Evolutionary conservation across 306 rosid species (phyloP).

Genomic region (Rubus idaeus): DNA sequence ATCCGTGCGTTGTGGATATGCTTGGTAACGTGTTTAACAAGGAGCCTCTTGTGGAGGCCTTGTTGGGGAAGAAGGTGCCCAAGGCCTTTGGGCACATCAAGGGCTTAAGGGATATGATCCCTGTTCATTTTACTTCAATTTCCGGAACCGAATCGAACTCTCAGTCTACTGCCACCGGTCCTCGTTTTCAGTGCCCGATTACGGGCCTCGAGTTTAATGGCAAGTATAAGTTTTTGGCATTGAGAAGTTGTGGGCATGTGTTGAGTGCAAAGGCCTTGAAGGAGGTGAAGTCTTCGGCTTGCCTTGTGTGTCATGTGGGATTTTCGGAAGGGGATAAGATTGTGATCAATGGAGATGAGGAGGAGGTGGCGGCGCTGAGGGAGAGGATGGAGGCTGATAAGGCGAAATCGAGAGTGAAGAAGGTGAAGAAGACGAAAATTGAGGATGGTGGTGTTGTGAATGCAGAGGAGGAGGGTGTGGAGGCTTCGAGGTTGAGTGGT

Average conservation of each 20-base stretch:
- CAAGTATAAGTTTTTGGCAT: slow-evolving; percentile 67
- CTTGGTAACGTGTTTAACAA: slow-evolving; percentile 86
- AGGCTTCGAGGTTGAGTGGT: slow-evolving; percentile 56
- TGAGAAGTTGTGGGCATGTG: slow-evolving; percentile 89
- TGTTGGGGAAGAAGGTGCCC: slow-evolving; percentile 84
- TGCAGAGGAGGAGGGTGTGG: slow-evolving; percentile 42
- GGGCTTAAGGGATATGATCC: slow-evolving; percentile 89
- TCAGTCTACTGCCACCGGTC: slow-evolving; percentile 14
- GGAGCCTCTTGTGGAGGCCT: slow-evolving; percentile 72
- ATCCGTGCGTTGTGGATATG: slow-evolving; percentile 83
- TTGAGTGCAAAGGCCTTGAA: slow-evolving; percentile 85
- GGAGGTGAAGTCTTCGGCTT: slow-evolving; percentile 67
- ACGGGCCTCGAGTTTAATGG: slow-evolving; percentile 87
- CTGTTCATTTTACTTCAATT: slow-evolving; percentile 41
- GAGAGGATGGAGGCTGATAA: slow-evolving; percentile 84
- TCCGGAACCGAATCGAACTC: slow-evolving; percentile 36
- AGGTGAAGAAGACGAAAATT: slow-evolving; percentile 52
- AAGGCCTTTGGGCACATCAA: slow-evolving; percentile 78
- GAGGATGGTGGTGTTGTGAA: slow-evolving; percentile 29
- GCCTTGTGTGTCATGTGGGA: slow-evolving; percentile 71
- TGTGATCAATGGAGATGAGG: slow-evolving; percentile 80
- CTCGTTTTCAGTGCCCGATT: slow-evolving; percentile 75
- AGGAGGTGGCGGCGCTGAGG: slow-evolving; percentile 70
- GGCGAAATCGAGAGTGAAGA: slow-evolving; percentile 56
- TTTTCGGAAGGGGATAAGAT: slow-evolving; percentile 63